These are phyloP conservation scores for Urtica urens DNA, from an alignment of 306 rosid species.

Conservation along the genomic window DNA sequence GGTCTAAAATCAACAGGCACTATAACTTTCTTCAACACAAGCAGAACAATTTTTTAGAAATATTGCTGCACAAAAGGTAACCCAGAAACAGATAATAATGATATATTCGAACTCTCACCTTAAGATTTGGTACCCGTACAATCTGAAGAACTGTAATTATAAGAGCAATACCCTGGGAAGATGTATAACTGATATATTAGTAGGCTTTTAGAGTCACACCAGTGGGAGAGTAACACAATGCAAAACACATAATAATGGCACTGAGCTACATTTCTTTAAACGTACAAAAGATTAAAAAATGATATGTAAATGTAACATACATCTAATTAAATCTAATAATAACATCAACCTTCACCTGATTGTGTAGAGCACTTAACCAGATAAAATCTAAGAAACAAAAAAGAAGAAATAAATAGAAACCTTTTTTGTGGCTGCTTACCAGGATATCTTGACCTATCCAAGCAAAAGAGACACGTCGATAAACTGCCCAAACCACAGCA, in stretches of 20 bases:
- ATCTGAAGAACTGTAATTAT: slow-evolving; percentile 97
- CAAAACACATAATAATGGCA: too few relatives aligned
- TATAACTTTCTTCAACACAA: too few relatives aligned
- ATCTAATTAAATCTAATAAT: too few relatives aligned
- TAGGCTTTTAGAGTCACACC: slow-evolving; percentile 1
- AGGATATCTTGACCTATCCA: slow-evolving; percentile 99
- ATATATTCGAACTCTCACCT: slow-evolving; percentile 38
- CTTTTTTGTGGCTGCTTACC: slow-evolving; percentile 37
- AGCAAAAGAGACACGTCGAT: slow-evolving; percentile 47
- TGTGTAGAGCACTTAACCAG: background rate
- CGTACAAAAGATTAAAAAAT: too few relatives aligned
- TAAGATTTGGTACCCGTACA: slow-evolving; percentile 93
- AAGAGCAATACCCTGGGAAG: slow-evolving; percentile 72
- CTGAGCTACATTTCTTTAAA: too few relatives aligned
- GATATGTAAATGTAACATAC: too few relatives aligned
- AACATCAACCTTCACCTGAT: background rate
- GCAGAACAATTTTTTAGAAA: too few relatives aligned
- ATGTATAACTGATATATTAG: slow-evolving; percentile 5
- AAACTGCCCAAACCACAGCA: slow-evolving; percentile 79
- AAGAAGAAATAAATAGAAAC: slow-evolving; percentile 2
- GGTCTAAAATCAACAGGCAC: too few relatives aligned
- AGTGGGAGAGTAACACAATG: background rate
- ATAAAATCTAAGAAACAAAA: background rate
- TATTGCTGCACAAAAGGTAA: background rate
- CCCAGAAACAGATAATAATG: slow-evolving; percentile 1